Evolutionary conservation across 148 eudicot species (phyloP).

Genomic region (Amaranthus hypochondriacus): DNA sequence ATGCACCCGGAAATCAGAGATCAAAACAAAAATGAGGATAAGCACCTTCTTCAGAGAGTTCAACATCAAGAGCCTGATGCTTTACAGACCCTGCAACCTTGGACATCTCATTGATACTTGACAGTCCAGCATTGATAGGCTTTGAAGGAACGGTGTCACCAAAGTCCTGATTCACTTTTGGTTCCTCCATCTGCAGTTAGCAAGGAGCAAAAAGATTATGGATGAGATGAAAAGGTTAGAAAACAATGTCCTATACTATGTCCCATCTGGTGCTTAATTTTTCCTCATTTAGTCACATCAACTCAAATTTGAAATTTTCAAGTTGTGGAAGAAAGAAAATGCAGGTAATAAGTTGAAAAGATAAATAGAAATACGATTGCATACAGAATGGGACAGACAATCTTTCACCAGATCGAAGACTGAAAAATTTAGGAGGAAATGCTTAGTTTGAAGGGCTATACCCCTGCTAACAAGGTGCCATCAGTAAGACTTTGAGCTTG

Average conservation of each 20-base stretch:
- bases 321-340: background rate
- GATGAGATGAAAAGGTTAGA: background rate
- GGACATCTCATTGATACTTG: conserved; percentile 25
- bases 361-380: background rate
- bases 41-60: conserved; percentile 57
- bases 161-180: conserved; percentile 51
- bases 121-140: conserved; percentile 40
- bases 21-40: background rate
- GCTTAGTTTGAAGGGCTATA: conserved; percentile 24
- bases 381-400: background rate
- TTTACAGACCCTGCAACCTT: conserved; percentile 30
- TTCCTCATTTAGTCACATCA: background rate
- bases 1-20: background rate
- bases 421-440: background rate
- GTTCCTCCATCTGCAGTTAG: conserved; percentile 45
- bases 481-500: conserved; percentile 54
- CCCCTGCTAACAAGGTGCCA: conserved; percentile 54
- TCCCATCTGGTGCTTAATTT: background rate
- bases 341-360: background rate
- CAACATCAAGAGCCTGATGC: conserved; percentile 31
- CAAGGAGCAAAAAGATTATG: background rate
- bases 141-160: conserved; percentile 90
- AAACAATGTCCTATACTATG: background rate
- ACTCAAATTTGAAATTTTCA: background rate
- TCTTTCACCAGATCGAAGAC: background rate